Conservation (phyloP, 176 grass and related monocot species). For the Thalia dealbata region DNA sequence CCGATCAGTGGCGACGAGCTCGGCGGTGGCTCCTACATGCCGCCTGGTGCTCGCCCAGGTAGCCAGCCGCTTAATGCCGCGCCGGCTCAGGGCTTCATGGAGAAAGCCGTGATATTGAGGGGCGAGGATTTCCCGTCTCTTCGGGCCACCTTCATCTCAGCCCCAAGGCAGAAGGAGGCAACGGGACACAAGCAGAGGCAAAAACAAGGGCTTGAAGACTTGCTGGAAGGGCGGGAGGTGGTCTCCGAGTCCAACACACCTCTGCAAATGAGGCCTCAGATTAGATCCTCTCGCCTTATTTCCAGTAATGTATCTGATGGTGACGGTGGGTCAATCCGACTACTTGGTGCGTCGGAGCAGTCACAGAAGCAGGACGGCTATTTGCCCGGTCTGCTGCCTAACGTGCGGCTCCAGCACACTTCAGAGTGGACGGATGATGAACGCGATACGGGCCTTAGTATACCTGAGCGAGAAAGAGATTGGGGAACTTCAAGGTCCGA, state of each 20-base stretch:
- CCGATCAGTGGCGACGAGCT: not conserved
- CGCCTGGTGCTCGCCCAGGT: constrained; percentile 15
- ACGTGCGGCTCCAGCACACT: constrained; percentile 48
- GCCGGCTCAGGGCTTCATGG: constrained; percentile 32
- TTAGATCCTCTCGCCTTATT: constrained; percentile 28
- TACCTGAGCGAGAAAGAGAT: constrained; percentile 59
- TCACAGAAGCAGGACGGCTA: constrained; percentile 34
- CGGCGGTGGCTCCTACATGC: constrained; percentile 27
- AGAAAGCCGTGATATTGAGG: constrained; percentile 64
- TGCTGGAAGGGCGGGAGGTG: not conserved
- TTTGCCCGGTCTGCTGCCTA: constrained; percentile 38
- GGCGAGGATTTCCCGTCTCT: constrained; percentile 96
- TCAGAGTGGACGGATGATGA: constrained; percentile 98
- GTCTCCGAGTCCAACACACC: constrained; percentile 26
- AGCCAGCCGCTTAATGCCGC: constrained; percentile 13
- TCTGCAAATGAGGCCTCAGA: constrained; percentile 79
- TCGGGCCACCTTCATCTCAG: constrained; percentile 45
- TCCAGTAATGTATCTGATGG: constrained; percentile 19
- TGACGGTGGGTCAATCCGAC: constrained; percentile 10
- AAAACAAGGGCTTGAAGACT: constrained; percentile 43
- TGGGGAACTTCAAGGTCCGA: constrained; percentile 47
- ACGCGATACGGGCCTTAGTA: constrained; percentile 69
- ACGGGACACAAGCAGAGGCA: constrained; percentile 35
- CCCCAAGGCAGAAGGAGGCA: constrained; percentile 22
- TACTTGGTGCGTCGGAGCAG: constrained; percentile 26